Evolutionary conservation across 306 rosid species (phyloP), one percentile per base, ranked within the genome.

Genomic region (Erythrophleum fordii): DNA sequence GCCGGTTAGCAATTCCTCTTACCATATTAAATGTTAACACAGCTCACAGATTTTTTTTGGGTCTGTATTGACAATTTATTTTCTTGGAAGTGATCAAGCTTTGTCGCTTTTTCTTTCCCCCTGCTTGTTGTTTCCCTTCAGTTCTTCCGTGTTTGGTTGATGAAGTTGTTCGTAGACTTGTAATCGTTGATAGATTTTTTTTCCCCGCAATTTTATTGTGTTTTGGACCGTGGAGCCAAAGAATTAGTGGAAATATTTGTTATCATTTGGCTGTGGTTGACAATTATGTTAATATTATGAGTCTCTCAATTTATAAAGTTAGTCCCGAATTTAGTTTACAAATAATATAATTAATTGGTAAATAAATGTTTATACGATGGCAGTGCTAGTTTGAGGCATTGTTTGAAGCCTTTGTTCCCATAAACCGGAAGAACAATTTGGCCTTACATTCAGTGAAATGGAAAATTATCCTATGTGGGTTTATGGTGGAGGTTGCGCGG

Each of bases 1-100:
- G 67, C 80, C 89, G 94, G 95, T 91, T 60, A 4, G 80, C 80
- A 67, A 7, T 71, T 79, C 80, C 62, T 55, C 83, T 37, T 4
- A 2, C 22, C 25, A 34, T 62, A 31, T 31, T 31, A n/a, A 62
- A 34, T 64, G 46, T 18, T 17, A 8, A 64, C 45, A 10, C 14
- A 34, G 11, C 51, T 72, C 59, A n/a, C 42, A 29, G 12, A 3
- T 16, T 49, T 58, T 48, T 29, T 26, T 18, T 5, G 14, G 48
- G n/a, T 67, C 58, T 13, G 42, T 14, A 18, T 11, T 18, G 20
- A 64, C 20, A 31, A 31, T 45, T 51, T 61, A 13, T n/a, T 8
- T 62, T 6, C 2, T 60, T 25, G 25, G 52, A 20, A 52, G 59
- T n/a, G 26, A 52, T n/a, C 51, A 66, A 35, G 1, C 29, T 31